Percentiles rank a stretch among this genome's conserved stretches.
phyloP scores from a whole-genome alignment of 495 filamentous ascomycete species.

The Neurospora sublineolata region DNA sequence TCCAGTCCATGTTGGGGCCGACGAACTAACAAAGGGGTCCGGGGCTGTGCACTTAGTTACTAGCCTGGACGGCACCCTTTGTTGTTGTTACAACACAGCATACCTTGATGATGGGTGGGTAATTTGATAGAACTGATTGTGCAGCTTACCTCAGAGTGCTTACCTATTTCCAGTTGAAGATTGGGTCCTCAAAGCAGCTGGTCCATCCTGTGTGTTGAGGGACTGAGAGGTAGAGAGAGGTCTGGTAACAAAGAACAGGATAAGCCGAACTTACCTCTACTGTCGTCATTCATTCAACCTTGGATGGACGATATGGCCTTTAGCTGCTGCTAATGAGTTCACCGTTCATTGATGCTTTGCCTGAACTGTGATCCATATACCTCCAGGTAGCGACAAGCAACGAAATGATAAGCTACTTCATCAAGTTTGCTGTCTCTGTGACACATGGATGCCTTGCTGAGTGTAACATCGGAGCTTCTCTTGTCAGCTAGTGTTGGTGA shows the following conservation, averaged over 20 bases:
- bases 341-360: not conserved
- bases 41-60: not conserved
- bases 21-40: not conserved
- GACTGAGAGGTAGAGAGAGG: not conserved
- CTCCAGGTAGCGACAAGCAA: not conserved
- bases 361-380: not conserved
- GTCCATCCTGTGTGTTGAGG: not conserved
- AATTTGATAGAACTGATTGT: not conserved
- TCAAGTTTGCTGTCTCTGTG: not conserved
- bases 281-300: not conserved
- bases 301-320: not conserved
- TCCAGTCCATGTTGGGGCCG: not conserved
- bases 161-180: not conserved
- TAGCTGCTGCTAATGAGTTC: not conserved
- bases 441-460: not conserved
- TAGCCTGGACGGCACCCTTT: not conserved
- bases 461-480: not conserved
- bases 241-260: not conserved
- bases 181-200: not conserved
- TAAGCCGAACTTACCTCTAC: not conserved
- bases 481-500: not conserved
- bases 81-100: not conserved
- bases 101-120: not conserved
- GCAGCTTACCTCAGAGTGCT: not conserved
- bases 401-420: not conserved